Base-by-base conservation (phyloP, 345 rosid species). In the Eucalyptus decipiens region DNA sequence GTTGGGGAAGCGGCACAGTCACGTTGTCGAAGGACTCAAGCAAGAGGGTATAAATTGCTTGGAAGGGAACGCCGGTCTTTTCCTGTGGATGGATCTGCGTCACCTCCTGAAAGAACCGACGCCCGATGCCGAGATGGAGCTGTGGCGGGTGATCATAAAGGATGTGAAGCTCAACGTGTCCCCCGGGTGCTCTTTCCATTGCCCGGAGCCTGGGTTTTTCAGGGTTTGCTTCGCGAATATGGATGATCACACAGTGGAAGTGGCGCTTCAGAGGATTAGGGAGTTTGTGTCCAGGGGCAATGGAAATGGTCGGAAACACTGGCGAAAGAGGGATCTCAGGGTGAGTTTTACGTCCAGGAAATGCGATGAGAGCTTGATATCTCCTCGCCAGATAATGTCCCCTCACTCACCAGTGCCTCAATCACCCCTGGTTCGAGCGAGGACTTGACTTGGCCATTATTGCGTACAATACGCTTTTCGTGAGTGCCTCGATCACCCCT, bases 151-250 rank as follows among this genome's bases (percentile, higher is more conserved):
- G 91, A 95, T 96, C 86, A 51, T 97, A 32, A 10, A 95, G 32
- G 91, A 94, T 14, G 98, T 95, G 86, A 97, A 94, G 91, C 98
- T 97, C 26, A 97, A 97, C 60, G 92, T 97, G 19, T 97, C 99
- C 5, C 98, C 98, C 1, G 98, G 99, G 2, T 95, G 94, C 52
- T 97, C 99, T 4, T 97, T 97, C 87, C 92, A 67, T 5, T 95
- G 99, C 90, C 40, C 50, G 11, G 99, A 94, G 87, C 99, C 98
- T 7, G 98, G 99, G 7, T 97, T 98, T 96, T 97, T 96, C 88
- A 93, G 98, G 92, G 97, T 96, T 51, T 97, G 99, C 89, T 95
- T 97, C 42, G 99, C 99, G 10, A 97, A 96, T 65, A 96, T 95
- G 95, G 96, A 95, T 24, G 95, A 95, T 17, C 93, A 93, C 24